These are phyloP conservation scores for Vachellia collinsii DNA, from an alignment of 306 rosid species.

Conservation along the genomic window DNA sequence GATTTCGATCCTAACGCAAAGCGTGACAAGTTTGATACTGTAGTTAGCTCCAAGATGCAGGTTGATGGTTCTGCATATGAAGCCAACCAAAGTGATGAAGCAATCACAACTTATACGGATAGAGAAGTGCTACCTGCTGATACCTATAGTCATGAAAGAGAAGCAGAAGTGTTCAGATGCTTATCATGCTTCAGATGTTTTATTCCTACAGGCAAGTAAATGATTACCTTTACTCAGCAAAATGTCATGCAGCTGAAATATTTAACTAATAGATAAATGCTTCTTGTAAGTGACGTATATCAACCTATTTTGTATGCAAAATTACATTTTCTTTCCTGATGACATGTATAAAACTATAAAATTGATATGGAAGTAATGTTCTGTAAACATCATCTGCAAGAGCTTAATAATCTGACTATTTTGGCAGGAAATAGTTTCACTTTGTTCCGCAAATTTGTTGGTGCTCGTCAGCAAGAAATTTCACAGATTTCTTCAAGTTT, in stretches of 20 bases:
- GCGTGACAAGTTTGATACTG: slow-evolving; percentile 30
- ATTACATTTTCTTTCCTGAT: slow-evolving; percentile 4
- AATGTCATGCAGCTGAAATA: neutral
- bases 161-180: slow-evolving; percentile 52
- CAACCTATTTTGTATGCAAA: neutral
- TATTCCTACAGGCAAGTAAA: slow-evolving; percentile 45
- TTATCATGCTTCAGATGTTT: slow-evolving; percentile 53
- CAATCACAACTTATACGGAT: slow-evolving; percentile 14
- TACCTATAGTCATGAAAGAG: slow-evolving; percentile 27
- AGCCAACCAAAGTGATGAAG: slow-evolving; percentile 28
- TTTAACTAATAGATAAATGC: neutral
- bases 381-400: neutral
- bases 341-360: neutral
- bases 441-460: slow-evolving; percentile 33
- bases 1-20: slow-evolving; percentile 21
- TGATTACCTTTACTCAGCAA: slow-evolving; percentile 7
- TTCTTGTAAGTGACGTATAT: neutral
- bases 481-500: slow-evolving; percentile 26
- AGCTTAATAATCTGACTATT: slow-evolving; percentile 28
- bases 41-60: slow-evolving; percentile 4
- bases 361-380: slow-evolving; percentile 15
- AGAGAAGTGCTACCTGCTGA: slow-evolving; percentile 32
- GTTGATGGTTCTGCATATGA: slow-evolving; percentile 17
- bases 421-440: slow-evolving; percentile 49
- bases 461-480: slow-evolving; percentile 31